phyloP scores from a whole-genome alignment of 1,284 basidiomycete species.

The Abortiporus biennis region DNA sequence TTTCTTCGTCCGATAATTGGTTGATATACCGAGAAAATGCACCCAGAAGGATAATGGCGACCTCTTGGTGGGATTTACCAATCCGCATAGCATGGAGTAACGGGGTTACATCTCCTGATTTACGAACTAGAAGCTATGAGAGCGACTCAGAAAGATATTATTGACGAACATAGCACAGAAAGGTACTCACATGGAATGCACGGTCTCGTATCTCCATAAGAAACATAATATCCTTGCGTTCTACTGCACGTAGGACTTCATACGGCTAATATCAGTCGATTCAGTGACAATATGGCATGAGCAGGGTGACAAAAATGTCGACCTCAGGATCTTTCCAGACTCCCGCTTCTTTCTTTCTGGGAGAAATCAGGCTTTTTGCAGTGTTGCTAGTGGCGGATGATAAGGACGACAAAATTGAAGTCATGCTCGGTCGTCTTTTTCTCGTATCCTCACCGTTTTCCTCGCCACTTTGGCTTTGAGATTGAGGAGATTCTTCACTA shows the following conservation, averaged over 20 bases:
- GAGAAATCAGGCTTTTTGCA: slow-evolving; percentile 6
- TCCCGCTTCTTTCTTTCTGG: slow-evolving; percentile 8
- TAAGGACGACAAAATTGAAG: slow-evolving; percentile 19
- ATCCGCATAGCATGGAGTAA: slow-evolving; percentile 78
- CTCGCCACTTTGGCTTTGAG: slow-evolving; percentile 8
- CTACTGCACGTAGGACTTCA: slow-evolving; percentile 70
- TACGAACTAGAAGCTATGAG: slow-evolving; percentile 64
- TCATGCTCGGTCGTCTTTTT: too few species aligned
- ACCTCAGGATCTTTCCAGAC: slow-evolving; percentile 63
- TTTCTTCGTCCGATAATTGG: slow-evolving; percentile 65
- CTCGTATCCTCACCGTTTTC: too few species aligned
- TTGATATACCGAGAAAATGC: slow-evolving; percentile 81
- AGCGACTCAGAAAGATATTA: slow-evolving; percentile 3
- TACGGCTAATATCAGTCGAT: slow-evolving; percentile 44
- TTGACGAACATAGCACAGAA: background rate
- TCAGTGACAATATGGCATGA: background rate
- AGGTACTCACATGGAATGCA: slow-evolving; percentile 59
- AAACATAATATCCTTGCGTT: slow-evolving; percentile 66
- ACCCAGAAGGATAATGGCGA: slow-evolving; percentile 70
- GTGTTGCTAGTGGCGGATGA: slow-evolving; percentile 15
- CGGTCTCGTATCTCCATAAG: slow-evolving; percentile 75
- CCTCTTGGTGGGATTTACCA: slow-evolving; percentile 65
- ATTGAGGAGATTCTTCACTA: too few species aligned
- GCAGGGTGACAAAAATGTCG: slow-evolving; percentile 9
- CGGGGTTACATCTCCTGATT: slow-evolving; percentile 69